These are phyloP conservation scores for Venturia aucupariae DNA, from an alignment of 2,329 filamentous ascomycete genomes.

Conservation along the genomic window DNA sequence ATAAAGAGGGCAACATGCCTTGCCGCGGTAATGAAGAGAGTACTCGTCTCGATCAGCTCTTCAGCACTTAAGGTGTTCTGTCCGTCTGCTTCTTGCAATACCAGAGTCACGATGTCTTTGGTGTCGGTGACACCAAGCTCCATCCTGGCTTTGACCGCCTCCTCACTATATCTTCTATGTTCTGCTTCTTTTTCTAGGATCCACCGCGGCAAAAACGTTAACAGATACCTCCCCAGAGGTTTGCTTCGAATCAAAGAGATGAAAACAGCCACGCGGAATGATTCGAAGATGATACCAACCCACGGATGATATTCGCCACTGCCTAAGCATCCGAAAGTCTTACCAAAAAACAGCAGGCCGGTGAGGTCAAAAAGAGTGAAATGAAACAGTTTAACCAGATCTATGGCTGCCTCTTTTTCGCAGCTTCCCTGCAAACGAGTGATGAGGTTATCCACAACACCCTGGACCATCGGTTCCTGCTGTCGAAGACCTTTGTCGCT, in stretches of 20 bases:
- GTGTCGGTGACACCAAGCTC: neutral
- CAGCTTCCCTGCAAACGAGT: slow-evolving; percentile 18
- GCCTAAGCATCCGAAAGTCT: slow-evolving; percentile 1
- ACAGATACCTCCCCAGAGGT: neutral
- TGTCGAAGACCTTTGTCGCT: slow-evolving; percentile 17
- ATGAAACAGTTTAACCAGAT: slow-evolving; percentile 22
- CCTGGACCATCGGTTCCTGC: slow-evolving; percentile 28
- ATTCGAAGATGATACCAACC: slow-evolving; percentile 8
- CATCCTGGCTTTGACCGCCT: neutral
- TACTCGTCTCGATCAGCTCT: slow-evolving; percentile 16
- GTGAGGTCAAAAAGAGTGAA: slow-evolving; percentile 24
- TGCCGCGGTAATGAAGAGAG: slow-evolving; percentile 18
- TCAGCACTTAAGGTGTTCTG: neutral
- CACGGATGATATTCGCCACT: neutral
- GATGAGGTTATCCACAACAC: slow-evolving; percentile 27
- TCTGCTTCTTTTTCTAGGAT: neutral
- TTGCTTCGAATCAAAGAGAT: neutral
- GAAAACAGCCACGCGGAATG: neutral
- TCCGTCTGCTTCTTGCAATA: neutral
- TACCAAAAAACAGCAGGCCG: neutral
- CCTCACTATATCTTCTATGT: neutral
- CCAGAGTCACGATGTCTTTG: neutral
- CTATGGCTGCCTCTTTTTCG: neutral
- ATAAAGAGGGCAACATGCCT: neutral
- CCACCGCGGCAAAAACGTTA: neutral